Evolutionary conservation across 768 basidiomycete species (phyloP), one percentile per base, ranked within the genome.

Genomic region (Agrocybe pediades): DNA sequence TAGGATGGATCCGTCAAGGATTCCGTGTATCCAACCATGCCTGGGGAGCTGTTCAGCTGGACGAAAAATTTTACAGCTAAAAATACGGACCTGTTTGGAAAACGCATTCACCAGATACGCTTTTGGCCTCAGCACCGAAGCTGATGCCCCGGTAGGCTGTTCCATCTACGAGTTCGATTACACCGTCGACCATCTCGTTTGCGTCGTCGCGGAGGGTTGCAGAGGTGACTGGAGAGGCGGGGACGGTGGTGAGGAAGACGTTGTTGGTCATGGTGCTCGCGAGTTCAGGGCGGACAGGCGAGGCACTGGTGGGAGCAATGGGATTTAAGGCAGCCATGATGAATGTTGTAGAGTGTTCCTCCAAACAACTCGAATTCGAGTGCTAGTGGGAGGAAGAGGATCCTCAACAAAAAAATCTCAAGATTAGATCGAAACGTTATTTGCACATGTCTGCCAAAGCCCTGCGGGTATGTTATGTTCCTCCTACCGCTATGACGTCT

Each of bases 11-110:
- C 97, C 41, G 97, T 99, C 62, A 98, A 77, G 17, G 96, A 98
- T 66, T 98, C 97, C 30, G 93, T 94, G 72, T 99, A 99, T 25
- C 97, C 97, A 52, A 98, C 95, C 96, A 99, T 98, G 51, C 97
- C 97, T 99, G 65, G n/a, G 52, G 9, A 42, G 17, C 49, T 41
- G 48, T 42, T 25, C 17, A 40, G 46, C n/a, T 51, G 26, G 9
- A 11, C 19, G 19, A 44, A 51, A 53, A 44, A 20, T 53, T 29
- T n/a, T 41, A 46, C 30, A 43, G 20, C 7, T 19, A n/a, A 21
- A 40, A 64, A 36, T 36, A 36, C 88, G 69, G 65, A 95, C 97
- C 97, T 36, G 97, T 99, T 77, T 98, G 96, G 76, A 99, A 99
- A 66, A 99, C 97, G 71, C 97, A 98, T 83, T 99, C 97, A 63